These are phyloP conservation scores for Amniculicola lignicola DNA, from an alignment of 495 filamentous ascomycete species.

Conservation along the genomic window DNA sequence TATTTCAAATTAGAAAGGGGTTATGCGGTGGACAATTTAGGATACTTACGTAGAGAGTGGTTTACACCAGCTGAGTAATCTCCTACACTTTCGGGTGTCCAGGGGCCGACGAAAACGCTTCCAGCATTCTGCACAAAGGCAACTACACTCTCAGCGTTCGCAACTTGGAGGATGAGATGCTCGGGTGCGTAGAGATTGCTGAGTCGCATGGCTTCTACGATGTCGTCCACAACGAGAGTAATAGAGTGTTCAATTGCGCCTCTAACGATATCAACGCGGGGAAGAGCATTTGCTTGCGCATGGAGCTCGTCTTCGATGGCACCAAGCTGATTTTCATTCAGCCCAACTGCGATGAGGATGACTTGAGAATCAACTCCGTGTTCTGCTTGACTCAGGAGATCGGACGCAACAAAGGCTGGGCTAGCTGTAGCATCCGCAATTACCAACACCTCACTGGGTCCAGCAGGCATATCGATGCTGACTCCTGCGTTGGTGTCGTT, in stretches of 20 bases:
- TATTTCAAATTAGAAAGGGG: background rate
- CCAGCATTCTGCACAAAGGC: conserved; percentile 87
- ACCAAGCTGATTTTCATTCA: conserved; percentile 63
- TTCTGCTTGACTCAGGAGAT: conserved; percentile 92
- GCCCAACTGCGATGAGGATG: conserved; percentile 80
- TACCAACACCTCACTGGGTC: conserved; percentile 93
- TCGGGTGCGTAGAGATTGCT: conserved; percentile 97
- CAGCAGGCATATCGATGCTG: conserved; percentile 97
- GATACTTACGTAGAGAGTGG: conserved; percentile 84
- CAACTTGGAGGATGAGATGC: conserved; percentile 89
- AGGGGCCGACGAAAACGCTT: conserved; percentile 89
- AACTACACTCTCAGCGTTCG: conserved; percentile 66
- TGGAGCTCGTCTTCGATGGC: conserved; percentile 92
- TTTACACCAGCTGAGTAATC: conserved; percentile 98
- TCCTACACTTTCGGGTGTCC: conserved; percentile 95
- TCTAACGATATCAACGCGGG: conserved; percentile 86
- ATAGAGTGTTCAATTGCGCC: conserved; percentile 90
- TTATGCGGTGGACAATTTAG: background rate
- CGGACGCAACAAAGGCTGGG: conserved; percentile 91
- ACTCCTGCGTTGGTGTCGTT: conserved; percentile 95
- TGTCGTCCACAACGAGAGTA: conserved; percentile 73
- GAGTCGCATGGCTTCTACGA: conserved; percentile 79
- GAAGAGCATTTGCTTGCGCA: conserved; percentile 79
- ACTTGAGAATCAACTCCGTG: conserved; percentile 96
- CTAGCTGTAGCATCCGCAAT: conserved; percentile 88